Evolutionary conservation across 2,329 filamentous ascomycete species (phyloP).

Genomic region (Pseudohalonectria lignicola): DNA sequence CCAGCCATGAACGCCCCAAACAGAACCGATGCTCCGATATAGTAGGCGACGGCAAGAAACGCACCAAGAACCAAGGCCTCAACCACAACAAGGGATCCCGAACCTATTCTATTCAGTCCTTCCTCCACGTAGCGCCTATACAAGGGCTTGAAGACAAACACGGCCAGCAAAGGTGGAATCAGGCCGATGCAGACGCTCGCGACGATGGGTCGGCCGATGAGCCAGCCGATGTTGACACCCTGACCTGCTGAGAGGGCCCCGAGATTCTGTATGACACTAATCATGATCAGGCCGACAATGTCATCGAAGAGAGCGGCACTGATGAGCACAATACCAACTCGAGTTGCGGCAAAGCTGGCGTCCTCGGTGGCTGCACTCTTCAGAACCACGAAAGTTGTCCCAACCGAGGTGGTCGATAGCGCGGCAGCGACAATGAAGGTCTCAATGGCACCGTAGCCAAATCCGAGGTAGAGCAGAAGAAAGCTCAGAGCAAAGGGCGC

Average conservation of each 20-base stretch:
- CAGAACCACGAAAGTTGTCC: neutral
- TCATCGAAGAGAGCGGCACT: conserved; percentile 77
- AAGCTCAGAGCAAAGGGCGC: conserved; percentile 33
- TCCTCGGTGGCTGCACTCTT: neutral
- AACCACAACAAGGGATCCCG: neutral
- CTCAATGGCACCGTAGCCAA: conserved; percentile 21
- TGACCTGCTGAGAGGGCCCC: conserved; percentile 30
- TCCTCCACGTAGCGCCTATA: neutral
- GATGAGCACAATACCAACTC: conserved; percentile 49
- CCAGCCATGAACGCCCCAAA: conserved; percentile 55
- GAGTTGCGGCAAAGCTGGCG: conserved; percentile 13
- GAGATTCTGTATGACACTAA: conserved; percentile 61
- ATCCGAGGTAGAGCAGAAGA: conserved; percentile 28
- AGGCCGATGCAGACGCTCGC: neutral
- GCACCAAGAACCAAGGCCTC: neutral
- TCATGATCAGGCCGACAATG: conserved; percentile 66
- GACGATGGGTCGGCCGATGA: conserved; percentile 32
- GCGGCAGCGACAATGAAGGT: neutral
- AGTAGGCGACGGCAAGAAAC: conserved; percentile 30
- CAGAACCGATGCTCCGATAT: conserved; percentile 51
- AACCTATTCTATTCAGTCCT: neutral
- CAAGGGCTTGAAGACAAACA: neutral
- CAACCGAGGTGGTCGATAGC: neutral
- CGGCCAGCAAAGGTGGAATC: neutral
- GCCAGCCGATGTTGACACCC: conserved; percentile 32